phyloP scores from a whole-genome alignment of 2,329 filamentous ascomycete genomes.

The Pseudogymnoascus pannorum region DNA sequence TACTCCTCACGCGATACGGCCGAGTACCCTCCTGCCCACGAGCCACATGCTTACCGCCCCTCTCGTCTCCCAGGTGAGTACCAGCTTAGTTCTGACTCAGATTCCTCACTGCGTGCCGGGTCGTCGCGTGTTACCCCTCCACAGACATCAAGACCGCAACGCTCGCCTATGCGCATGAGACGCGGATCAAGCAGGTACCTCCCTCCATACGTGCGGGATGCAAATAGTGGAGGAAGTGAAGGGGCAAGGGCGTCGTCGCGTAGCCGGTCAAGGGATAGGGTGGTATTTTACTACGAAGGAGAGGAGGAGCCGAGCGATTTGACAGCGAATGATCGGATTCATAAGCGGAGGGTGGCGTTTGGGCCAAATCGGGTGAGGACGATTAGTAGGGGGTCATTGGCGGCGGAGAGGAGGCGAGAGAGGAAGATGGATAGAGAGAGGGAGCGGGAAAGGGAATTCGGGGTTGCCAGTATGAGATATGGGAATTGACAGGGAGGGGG shows the following conservation, averaged over 20 bases:
- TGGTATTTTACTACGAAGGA: background rate
- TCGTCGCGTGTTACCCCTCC: background rate
- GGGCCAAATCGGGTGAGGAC: background rate
- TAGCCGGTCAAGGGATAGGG: slow-evolving; percentile 1
- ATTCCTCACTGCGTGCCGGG: background rate
- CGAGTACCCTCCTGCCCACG: background rate
- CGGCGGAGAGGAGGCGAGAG: background rate
- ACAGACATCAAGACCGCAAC: background rate
- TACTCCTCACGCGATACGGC: background rate
- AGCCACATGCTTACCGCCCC: background rate
- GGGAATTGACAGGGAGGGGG: background rate
- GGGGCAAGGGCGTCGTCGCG: background rate
- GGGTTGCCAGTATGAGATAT: background rate
- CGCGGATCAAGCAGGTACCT: background rate
- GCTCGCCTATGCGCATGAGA: background rate
- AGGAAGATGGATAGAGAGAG: background rate
- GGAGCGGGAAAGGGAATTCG: background rate
- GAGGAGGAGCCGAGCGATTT: slow-evolving; percentile 1
- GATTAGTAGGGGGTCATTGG: slow-evolving; percentile 2
- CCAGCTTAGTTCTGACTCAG: background rate
- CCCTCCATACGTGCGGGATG: background rate
- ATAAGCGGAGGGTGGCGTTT: background rate
- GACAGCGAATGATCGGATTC: slow-evolving; percentile 6
- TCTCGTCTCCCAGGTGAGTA: slow-evolving; percentile 1
- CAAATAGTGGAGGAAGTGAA: background rate